Percentiles rank a stretch among this genome's conserved stretches.
phyloP scores from a whole-genome alignment of 2,329 filamentous ascomycete species.

The Trichoderma afroharzianum region DNA sequence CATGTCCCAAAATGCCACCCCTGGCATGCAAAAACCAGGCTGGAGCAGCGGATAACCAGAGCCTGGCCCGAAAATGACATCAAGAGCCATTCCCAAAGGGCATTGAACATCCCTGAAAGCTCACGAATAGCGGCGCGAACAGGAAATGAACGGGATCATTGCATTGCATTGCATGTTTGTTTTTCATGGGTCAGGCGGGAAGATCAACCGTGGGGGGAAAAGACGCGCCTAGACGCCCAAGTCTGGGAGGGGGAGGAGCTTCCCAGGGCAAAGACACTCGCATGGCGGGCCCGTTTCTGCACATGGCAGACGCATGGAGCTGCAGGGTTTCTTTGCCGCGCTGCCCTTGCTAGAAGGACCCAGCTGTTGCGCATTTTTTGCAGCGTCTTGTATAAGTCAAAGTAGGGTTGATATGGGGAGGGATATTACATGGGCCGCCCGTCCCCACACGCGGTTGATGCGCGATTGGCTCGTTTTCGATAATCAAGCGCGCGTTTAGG shows the following conservation, averaged over 20 bases:
- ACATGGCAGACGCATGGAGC: slow-evolving; percentile 13
- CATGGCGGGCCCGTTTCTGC: neutral
- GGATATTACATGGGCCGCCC: neutral
- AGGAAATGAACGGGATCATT: slow-evolving; percentile 20
- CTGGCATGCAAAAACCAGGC: neutral
- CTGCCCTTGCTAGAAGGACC: neutral
- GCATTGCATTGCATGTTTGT: slow-evolving; percentile 15
- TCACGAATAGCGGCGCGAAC: slow-evolving; percentile 1
- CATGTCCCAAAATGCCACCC: neutral
- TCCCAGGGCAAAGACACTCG: neutral
- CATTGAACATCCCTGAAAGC: neutral
- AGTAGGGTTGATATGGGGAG: neutral
- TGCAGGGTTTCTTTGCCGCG: slow-evolving; percentile 12
- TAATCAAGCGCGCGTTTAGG: slow-evolving; percentile 21
- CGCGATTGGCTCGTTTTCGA: neutral
- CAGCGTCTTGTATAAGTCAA: neutral
- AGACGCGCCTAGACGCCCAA: neutral
- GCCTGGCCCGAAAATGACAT: slow-evolving; percentile 12
- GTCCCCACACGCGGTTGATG: neutral
- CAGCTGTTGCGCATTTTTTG: neutral
- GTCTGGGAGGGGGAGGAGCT: neutral
- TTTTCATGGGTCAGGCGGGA: neutral
- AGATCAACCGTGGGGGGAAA: neutral
- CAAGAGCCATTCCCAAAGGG: slow-evolving; percentile 1
- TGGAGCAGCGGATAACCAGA: neutral